phyloP scores from a whole-genome alignment of 805 yeast genomes.

The Sungouiella thailandica region DNA sequence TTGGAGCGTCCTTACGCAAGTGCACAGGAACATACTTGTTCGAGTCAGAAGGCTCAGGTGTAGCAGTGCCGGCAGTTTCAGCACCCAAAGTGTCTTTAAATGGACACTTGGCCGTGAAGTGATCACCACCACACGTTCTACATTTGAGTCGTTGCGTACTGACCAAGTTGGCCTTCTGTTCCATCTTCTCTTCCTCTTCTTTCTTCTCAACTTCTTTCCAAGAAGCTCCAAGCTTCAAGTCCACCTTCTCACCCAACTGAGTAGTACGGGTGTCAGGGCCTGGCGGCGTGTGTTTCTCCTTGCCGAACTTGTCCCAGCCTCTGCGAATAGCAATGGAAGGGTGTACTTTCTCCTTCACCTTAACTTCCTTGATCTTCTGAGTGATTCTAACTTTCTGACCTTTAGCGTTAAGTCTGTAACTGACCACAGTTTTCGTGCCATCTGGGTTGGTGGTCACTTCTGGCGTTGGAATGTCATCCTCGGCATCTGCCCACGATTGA shows the following conservation, averaged over 20 bases:
- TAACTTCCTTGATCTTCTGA: constrained; percentile 73
- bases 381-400: constrained; percentile 86
- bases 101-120: constrained; percentile 93
- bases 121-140: constrained; percentile 92
- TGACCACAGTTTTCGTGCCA: constrained; percentile 84
- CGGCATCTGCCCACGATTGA: constrained; percentile 68
- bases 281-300: constrained; percentile 61
- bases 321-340: constrained; percentile 83
- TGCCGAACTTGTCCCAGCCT: constrained; percentile 86
- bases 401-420: constrained; percentile 66
- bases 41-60: constrained; percentile 22
- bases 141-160: constrained; percentile 53
- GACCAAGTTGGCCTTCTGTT: constrained; percentile 35
- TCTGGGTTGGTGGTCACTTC: constrained; percentile 74
- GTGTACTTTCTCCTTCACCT: constrained; percentile 76
- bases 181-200: constrained; percentile 54
- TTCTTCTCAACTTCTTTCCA: constrained; percentile 78
- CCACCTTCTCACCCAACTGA: constrained; percentile 79
- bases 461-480: constrained; percentile 68
- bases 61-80: constrained; percentile 37
- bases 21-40: constrained; percentile 41
- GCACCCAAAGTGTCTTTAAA: constrained; percentile 80
- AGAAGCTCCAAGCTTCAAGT: constrained; percentile 64
- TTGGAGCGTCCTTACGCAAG: constrained; percentile 41
- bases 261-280: constrained; percentile 92